These are phyloP conservation scores for Clonostachys rosea DNA, from an alignment of 2,329 filamentous ascomycete genomes.

Conservation along the genomic window DNA sequence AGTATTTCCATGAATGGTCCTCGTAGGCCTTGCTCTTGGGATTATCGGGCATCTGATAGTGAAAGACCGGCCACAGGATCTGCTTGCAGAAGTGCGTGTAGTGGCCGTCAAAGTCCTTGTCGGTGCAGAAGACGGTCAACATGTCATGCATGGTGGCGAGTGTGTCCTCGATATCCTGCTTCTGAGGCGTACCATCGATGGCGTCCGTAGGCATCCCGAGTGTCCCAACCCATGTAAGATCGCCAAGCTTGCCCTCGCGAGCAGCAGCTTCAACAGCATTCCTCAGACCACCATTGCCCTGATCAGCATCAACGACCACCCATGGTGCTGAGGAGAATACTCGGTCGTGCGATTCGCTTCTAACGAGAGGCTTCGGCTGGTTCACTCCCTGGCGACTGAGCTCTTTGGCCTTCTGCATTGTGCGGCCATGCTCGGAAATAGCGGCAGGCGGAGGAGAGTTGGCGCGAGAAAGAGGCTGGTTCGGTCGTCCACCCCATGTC, in stretches of 20 bases:
- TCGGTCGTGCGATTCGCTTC: slow-evolving; percentile 61
- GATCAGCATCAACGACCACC: slow-evolving; percentile 78
- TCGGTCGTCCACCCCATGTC: slow-evolving; percentile 69
- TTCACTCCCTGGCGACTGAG: slow-evolving; percentile 52
- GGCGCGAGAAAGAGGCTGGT: slow-evolving; percentile 75
- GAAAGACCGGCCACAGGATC: slow-evolving; percentile 95
- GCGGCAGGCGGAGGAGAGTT: slow-evolving; percentile 71
- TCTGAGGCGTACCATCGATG: slow-evolving; percentile 67
- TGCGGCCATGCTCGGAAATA: slow-evolving; percentile 64
- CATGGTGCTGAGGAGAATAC: slow-evolving; percentile 77
- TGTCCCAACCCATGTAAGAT: slow-evolving; percentile 83
- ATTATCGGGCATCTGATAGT: slow-evolving; percentile 97
- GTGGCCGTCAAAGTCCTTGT: slow-evolving; percentile 91
- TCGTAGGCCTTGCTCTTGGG: slow-evolving; percentile 98
- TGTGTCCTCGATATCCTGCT: slow-evolving; percentile 77
- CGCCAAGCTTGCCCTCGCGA: slow-evolving; percentile 62
- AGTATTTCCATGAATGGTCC: slow-evolving; percentile 95
- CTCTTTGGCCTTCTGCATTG: slow-evolving; percentile 51
- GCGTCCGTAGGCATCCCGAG: slow-evolving; percentile 92
- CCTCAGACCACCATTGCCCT: slow-evolving; percentile 87
- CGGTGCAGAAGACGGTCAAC: slow-evolving; percentile 77
- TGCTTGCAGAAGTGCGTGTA: slow-evolving; percentile 97
- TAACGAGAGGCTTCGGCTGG: slow-evolving; percentile 44
- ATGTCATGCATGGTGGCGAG: slow-evolving; percentile 79
- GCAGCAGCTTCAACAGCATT: slow-evolving; percentile 81